Base-by-base conservation (phyloP, 116 monocot species). In the Phalaenopsis hybrid region DNA sequence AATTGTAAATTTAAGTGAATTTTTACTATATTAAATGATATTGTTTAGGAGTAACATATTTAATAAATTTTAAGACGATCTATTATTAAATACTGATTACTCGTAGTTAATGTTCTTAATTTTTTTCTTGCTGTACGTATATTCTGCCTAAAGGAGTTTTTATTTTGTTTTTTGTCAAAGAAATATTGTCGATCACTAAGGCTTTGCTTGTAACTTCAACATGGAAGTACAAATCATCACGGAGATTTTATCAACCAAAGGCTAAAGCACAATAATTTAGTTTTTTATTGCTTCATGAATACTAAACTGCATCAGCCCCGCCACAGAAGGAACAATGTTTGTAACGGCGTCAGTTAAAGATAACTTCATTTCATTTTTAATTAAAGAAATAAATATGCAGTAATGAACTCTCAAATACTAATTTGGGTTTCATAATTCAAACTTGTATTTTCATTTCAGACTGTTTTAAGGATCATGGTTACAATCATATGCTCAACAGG, bases 401-500 rank as follows among this genome's bases (percentile, higher is more conserved):
- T 72, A 15, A 37, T 37, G 37, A 72, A 67, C 16, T 12, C 37
- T 72, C 8, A 34, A 72, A 34, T 16, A 37, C 31, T 72, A 34
- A 72, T 72, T 72, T 34, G 16, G 17, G 46, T 75, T 46, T 75
- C n/a, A 21, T 72, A 72, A 37, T 37, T 72, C 28, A 12, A 72
- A 72, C 34, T 44, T 75, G 44, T 75, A 34, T 75, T 75, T 46
- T 8, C 75, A 75, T 75, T 75, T 75, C 75, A 72, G 72, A 34
- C 72, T 72, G 37, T 49, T 79, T 21, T 58, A 57, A 63, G 41
- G 50, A 41, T 76, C 75, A 11, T 84, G 44, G 45, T 75, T 33
- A 75, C 8, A 18, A 75, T 75, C 72, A 34, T 75, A 18, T 18
- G 23, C 44, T 28, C 23, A 55, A 15, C 81, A 96, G 96, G 85